Conservation (phyloP, 2,329 filamentous ascomycete genomes). For the Penicillium fuscoglaucum region DNA sequence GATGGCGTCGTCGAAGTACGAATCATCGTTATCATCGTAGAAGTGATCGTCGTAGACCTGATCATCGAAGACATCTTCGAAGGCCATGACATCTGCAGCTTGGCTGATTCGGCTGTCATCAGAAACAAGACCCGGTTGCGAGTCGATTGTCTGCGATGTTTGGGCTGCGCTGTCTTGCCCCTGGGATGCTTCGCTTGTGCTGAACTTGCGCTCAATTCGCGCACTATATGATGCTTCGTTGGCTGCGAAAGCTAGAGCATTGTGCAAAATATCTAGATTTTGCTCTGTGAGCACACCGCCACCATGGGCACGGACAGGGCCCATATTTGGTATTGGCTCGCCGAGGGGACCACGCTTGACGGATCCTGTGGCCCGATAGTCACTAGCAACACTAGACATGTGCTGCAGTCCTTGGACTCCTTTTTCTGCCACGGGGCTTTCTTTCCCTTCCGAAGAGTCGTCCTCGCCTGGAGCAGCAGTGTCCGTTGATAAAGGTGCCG, state of each 20-base stretch:
- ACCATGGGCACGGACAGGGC: constrained; percentile 35
- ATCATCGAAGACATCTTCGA: constrained; percentile 48
- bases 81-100: constrained; percentile 41
- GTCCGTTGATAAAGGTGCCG: constrained; percentile 11
- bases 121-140: constrained; percentile 49
- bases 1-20: constrained; percentile 81
- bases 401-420: constrained; percentile 30
- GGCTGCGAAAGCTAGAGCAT: constrained; percentile 78
- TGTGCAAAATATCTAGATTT: constrained; percentile 73
- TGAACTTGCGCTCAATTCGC: constrained; percentile 66
- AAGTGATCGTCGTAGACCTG: constrained; percentile 52
- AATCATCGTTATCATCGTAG: constrained; percentile 63
- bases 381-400: constrained; percentile 39
- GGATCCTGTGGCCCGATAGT: constrained; percentile 25
- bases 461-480: constrained; percentile 4
- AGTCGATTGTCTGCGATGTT: constrained; percentile 39
- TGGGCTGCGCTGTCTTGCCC: constrained; percentile 38
- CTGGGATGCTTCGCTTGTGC: constrained; percentile 45
- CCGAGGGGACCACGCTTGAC: constrained; percentile 28
- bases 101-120: constrained; percentile 54
- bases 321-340: constrained; percentile 34
- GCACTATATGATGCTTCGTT: constrained; percentile 73
- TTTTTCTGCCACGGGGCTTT: constrained; percentile 14
- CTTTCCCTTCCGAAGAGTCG: constrained; percentile 15
- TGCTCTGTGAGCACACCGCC: constrained; percentile 52